Conservation (phyloP, 768 basidiomycete species). For the Gloeophyllum trabeum region DNA sequence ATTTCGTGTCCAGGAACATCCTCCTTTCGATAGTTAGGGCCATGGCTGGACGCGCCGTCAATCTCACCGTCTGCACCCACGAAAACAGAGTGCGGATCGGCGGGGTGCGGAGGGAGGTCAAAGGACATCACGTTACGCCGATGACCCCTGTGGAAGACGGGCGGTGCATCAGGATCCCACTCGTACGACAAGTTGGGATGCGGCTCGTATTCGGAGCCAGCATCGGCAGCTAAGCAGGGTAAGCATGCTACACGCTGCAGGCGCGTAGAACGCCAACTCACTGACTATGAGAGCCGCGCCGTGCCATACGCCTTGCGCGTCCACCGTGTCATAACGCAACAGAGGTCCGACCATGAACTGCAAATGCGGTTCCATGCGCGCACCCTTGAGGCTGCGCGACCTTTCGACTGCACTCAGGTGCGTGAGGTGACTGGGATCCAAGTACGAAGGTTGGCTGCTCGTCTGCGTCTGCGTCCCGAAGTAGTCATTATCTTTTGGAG, state of each 20-base stretch:
- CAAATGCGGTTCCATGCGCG: conserved; percentile 71
- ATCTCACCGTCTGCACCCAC: conserved; percentile 4
- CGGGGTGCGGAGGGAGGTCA: conserved; percentile 63
- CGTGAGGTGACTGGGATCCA: conserved; percentile 22
- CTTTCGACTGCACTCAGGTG: conserved; percentile 53
- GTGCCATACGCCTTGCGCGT: conserved; percentile 69
- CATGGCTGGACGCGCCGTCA: neutral
- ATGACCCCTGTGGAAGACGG: conserved; percentile 6
- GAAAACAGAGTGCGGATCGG: conserved; percentile 48
- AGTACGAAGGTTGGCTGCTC: neutral
- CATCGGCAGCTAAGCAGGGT: conserved; percentile 49
- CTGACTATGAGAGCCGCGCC: conserved; percentile 86
- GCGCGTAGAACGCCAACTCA: conserved; percentile 28
- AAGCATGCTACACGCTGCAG: conserved; percentile 1
- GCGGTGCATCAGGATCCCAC: conserved; percentile 52
- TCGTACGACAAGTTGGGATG: conserved; percentile 57
- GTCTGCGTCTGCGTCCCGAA: conserved; percentile 5
- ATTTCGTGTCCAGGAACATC: conserved; percentile 54
- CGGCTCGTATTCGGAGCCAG: conserved; percentile 69
- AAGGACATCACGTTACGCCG: conserved; percentile 23
- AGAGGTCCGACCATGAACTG: conserved; percentile 91
- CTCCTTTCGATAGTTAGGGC: conserved; percentile 25
- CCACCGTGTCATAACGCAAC: conserved; percentile 82
- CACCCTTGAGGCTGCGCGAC: conserved; percentile 42
- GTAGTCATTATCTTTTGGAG: conserved; percentile 31